Percentiles rank a stretch among this genome's conserved stretches.
Evolutionary conservation across 148 eudicot genomes (phyloP).

Genomic region (Vaccinium darrowii): DNA sequence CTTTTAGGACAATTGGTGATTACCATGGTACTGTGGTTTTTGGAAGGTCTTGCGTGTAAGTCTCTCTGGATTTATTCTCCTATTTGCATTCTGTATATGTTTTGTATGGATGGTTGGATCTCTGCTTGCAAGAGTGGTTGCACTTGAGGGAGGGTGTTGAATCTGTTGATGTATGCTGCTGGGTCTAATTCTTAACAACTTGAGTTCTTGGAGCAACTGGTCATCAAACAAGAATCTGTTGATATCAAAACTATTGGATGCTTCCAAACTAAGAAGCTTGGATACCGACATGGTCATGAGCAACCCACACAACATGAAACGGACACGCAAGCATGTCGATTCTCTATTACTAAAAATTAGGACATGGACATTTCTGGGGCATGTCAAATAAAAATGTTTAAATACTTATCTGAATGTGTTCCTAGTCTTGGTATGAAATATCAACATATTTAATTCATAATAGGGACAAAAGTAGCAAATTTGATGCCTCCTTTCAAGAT

Average conservation of each 20-base stretch:
- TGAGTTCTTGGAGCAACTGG: background rate
- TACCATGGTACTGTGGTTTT: background rate
- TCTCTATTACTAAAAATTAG: background rate
- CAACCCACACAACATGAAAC: background rate
- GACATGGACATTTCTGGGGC: background rate
- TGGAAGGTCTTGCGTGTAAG: background rate
- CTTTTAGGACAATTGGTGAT: background rate
- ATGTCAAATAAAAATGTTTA: too few species aligned
- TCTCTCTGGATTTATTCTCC: background rate
- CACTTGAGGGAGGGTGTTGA: background rate
- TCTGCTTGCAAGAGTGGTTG: background rate
- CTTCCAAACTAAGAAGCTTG: background rate
- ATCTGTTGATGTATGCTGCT: background rate
- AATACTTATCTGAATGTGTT: too few species aligned
- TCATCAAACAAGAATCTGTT: background rate
- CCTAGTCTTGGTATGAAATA: too few species aligned
- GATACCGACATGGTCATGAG: background rate
- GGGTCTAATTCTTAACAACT: background rate
- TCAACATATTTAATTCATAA: too few species aligned
- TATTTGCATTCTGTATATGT: background rate
- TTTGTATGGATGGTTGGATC: background rate
- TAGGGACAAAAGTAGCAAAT: too few species aligned
- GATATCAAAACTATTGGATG: background rate
- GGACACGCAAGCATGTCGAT: background rate
- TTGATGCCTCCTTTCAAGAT: too few species aligned